These are phyloP conservation scores for Ajuga reptans DNA, from an alignment of 305 asterid genomes.

Conservation along the genomic window DNA sequence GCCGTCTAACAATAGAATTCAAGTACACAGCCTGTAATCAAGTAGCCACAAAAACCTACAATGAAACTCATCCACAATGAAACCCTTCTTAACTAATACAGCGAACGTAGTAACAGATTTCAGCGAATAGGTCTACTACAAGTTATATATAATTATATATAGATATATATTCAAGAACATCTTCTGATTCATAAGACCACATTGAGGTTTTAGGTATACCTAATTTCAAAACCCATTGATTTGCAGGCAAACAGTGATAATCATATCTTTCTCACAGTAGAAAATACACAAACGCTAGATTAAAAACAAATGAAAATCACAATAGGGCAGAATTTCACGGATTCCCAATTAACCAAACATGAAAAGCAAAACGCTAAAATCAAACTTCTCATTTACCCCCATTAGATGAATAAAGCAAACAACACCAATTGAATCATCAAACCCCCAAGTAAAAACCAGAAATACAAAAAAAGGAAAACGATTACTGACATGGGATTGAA, in stretches of 20 bases:
- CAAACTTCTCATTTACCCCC: neutral
- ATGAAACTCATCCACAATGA: neutral
- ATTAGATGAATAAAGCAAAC: neutral
- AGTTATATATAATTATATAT: neutral
- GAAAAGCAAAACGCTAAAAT: neutral
- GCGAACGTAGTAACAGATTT: neutral
- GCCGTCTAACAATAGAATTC: neutral
- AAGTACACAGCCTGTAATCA: neutral
- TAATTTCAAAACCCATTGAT: neutral
- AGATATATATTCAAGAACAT: neutral
- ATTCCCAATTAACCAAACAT: constrained; percentile 16
- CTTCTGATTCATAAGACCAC: neutral
- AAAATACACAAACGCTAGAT: neutral
- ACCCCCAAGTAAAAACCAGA: neutral
- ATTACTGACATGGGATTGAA: constrained; percentile 34
- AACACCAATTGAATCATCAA: constrained; percentile 13
- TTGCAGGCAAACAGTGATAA: neutral
- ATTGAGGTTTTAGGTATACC: neutral
- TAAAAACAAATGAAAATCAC: neutral
- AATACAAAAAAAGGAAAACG: neutral
- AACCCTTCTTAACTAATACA: neutral
- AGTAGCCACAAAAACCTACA: neutral
- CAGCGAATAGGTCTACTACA: neutral
- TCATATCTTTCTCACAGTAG: neutral
- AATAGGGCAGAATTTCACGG: neutral